Evolutionary conservation across 139 green algal genomes (phyloP), one percentile per base, ranked within the genome.

Genomic region (Tetradesmus obliquus): DNA sequence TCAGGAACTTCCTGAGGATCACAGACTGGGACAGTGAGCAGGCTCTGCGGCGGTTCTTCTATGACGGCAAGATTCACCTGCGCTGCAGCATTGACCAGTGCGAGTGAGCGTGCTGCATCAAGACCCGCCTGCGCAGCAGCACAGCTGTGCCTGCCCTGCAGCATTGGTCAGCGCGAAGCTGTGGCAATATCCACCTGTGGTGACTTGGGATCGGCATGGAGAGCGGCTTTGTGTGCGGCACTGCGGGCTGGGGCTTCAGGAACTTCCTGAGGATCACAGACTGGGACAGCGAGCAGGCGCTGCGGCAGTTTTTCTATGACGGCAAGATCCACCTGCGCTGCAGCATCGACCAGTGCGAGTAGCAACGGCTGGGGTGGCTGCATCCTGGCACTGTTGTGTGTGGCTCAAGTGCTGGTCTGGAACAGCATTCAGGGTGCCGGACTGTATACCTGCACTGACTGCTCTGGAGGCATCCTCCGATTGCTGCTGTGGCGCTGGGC

Each of bases 41-140:
- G 5, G 45, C 53, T 20, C 51, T 85, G 87, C 22, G 87, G 3
- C 57, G 87, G 6, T 91, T 91, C 87, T 91, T 91, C 55, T 91
- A 72, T 7, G 87, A 91, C 57, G 74, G 87, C 9, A 91, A 91
- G 87, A 58, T 91, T 6, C 87, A 91, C 55, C 32, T 91, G 74
- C 87, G 87, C n/a, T 91, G 87, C 74, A 72, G 24, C 22, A 91
- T 91, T 19, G 87, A 91, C 32, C 72, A 91, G 5, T 91, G 87
- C 24, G 87, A 91, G 74, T 91, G 66, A 76, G 66, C 1, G 66
- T 45, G 32, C 32, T 45, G 32, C 32, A 45, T 45, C 32, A 45
- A 45, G 32, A 45, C 32, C 32, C 32, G 32, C 32, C 32, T 45
- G 32, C 32, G 32, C 32, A 45, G 32, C 32, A 45, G 32, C 32